Conservation (phyloP, 169 alveolate species). For the Cryptosporidium parvum region DNA sequence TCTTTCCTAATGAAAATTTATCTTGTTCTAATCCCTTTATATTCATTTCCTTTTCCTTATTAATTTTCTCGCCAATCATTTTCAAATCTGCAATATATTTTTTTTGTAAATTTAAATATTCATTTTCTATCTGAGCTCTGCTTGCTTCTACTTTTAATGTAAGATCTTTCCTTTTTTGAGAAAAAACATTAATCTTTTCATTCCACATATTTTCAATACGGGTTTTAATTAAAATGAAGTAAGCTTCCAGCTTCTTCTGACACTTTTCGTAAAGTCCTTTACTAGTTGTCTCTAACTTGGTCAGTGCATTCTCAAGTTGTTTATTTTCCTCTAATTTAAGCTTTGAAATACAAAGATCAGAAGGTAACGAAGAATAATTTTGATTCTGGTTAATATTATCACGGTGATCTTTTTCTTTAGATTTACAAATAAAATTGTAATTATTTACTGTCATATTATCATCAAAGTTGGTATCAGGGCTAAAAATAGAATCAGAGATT, state of each 20-base stretch:
- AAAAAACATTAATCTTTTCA: constrained; percentile 1
- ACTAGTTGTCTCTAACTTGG: constrained; percentile 14
- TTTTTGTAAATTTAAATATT: not conserved
- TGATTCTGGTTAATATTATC: not conserved
- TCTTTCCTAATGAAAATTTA: not conserved
- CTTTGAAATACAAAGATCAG: constrained; percentile 24
- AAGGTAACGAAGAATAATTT: not conserved
- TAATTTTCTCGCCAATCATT: not conserved
- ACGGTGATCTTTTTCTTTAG: not conserved
- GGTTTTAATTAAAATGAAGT: constrained; percentile 8
- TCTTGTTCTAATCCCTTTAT: not conserved
- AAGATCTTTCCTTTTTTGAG: constrained; percentile 24
- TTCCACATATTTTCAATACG: constrained; percentile 36
- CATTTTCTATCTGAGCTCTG: constrained; percentile 35
- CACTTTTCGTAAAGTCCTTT: constrained; percentile 18
- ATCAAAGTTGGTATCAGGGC: constrained; percentile 4
- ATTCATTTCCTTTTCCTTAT: constrained; percentile 8
- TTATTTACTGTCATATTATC: constrained; percentile 24
- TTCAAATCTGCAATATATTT: constrained; percentile 14
- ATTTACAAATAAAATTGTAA: not conserved
- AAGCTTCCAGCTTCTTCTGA: constrained; percentile 34
- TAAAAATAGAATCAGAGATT: not conserved
- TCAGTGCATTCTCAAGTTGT: constrained; percentile 9
- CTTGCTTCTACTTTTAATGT: constrained; percentile 16
- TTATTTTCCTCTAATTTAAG: constrained; percentile 39